phyloP scores from a whole-genome alignment of 441 rosid genomes.

The Gossypium lobatum region DNA sequence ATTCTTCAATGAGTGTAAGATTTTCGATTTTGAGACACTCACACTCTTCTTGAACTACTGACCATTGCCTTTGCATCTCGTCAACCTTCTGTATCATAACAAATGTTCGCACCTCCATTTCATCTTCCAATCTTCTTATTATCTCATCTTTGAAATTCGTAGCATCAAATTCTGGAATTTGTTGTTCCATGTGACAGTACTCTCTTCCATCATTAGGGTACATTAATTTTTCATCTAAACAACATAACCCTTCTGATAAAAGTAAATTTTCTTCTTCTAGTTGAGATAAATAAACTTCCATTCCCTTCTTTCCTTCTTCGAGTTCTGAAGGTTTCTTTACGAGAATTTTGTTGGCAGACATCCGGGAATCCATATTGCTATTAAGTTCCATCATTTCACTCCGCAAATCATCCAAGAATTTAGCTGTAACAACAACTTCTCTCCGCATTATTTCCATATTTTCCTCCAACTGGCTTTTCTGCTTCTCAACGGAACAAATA shows the following conservation, averaged over 20 bases:
- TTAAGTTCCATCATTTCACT: slow-evolving; percentile 24
- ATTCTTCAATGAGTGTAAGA: slow-evolving; percentile 37
- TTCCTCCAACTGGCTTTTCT: slow-evolving; percentile 37
- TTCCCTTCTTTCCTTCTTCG: slow-evolving; percentile 29
- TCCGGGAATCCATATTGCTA: slow-evolving; percentile 28
- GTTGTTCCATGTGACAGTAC: slow-evolving; percentile 36
- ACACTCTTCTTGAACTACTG: slow-evolving; percentile 41
- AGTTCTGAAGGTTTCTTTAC: slow-evolving; percentile 31
- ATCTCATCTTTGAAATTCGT: slow-evolving; percentile 38
- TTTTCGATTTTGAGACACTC: slow-evolving; percentile 37
- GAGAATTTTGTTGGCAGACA: slow-evolving; percentile 30
- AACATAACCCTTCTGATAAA: slow-evolving; percentile 36
- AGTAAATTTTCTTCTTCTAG: slow-evolving; percentile 44
- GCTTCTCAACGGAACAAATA: slow-evolving; percentile 34
- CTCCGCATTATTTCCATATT: slow-evolving; percentile 32
- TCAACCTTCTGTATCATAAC: slow-evolving; percentile 34
- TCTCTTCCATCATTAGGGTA: slow-evolving; percentile 39
- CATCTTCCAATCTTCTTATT: slow-evolving; percentile 28
- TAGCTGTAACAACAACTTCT: slow-evolving; percentile 30
- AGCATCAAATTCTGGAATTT: slow-evolving; percentile 31
- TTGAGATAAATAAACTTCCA: slow-evolving; percentile 40
- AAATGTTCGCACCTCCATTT: slow-evolving; percentile 33
- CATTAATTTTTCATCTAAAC: slow-evolving; percentile 51
- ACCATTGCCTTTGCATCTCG: slow-evolving; percentile 37
- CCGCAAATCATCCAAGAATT: slow-evolving; percentile 31